Conservation (phyloP, 192 early-diverging fungal genomes). For the Diversispora epigaea region DNA sequence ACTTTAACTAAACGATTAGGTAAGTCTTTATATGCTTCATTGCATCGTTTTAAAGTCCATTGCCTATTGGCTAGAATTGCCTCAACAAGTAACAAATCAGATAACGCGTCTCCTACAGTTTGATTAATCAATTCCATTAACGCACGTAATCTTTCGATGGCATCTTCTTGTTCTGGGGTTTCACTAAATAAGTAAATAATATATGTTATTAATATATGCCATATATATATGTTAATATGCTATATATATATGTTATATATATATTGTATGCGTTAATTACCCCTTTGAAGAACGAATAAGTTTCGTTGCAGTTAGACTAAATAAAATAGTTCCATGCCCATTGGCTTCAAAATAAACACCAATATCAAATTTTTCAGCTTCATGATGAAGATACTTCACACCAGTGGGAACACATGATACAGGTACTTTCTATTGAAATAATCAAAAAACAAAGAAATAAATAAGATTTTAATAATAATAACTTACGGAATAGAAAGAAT, state of each 20-base stretch:
- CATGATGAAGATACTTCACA: constrained; percentile 99
- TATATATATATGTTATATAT: neutral
- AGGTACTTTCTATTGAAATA: constrained; percentile 71
- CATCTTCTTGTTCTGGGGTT: constrained; percentile 74
- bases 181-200: constrained; percentile 39
- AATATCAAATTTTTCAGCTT: constrained; percentile 94
- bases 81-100: constrained; percentile 95
- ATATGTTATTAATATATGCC: neutral
- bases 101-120: constrained; percentile 96
- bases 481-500: neutral
- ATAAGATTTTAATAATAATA: constrained; percentile 8
- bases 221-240: neutral
- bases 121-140: constrained; percentile 97
- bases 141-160: constrained; percentile 75
- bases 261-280: constrained; percentile 39
- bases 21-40: constrained; percentile 90
- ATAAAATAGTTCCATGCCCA: constrained; percentile 98
- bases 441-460: neutral
- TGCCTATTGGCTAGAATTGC: constrained; percentile 81
- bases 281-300: constrained; percentile 69
- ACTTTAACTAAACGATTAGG: constrained; percentile 97
- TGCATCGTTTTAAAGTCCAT: constrained; percentile 86
- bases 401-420: constrained; percentile 96
- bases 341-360: constrained; percentile 99
- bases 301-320: constrained; percentile 75